phyloP scores from a whole-genome alignment of 352 stramenopile species.

The Phytophthora pisi region DNA sequence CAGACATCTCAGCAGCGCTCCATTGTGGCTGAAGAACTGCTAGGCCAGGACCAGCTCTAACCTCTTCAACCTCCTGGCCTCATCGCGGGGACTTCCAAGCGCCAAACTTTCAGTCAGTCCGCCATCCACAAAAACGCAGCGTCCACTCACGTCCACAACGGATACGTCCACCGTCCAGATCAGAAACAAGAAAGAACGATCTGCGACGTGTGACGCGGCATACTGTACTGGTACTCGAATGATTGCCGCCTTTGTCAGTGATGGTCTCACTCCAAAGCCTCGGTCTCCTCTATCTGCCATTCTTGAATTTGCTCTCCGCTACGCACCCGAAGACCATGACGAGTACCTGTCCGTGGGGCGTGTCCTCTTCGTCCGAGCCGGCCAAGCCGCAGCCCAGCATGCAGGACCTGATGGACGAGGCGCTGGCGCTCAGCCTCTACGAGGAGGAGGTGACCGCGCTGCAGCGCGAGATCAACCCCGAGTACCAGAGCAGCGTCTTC shows the following conservation, averaged over 20 bases:
- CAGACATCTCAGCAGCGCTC: background rate
- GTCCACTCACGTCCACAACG: constrained; percentile 1
- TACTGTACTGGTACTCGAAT: constrained; percentile 4
- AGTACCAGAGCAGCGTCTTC: constrained; percentile 45
- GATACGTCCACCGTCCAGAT: background rate
- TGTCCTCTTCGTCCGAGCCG: constrained; percentile 3
- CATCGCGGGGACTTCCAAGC: constrained; percentile 7
- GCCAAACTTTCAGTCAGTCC: background rate
- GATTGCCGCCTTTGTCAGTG: constrained; percentile 13
- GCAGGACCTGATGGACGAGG: constrained; percentile 79
- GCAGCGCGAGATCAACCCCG: constrained; percentile 45
- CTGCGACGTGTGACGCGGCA: constrained; percentile 5
- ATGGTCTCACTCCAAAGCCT: constrained; percentile 9
- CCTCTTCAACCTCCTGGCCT: constrained; percentile 8
- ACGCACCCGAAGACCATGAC: constrained; percentile 13
- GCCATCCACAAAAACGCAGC: background rate
- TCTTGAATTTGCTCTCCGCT: constrained; percentile 26
- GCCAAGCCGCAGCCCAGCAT: constrained; percentile 40
- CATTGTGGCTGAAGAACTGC: constrained; percentile 12
- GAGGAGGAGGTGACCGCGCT: constrained; percentile 59
- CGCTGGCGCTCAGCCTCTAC: constrained; percentile 63
- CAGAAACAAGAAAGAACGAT: constrained; percentile 6
- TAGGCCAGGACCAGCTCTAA: background rate
- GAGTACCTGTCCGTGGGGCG: constrained; percentile 37
- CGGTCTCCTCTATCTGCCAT: constrained; percentile 9